Conservation (phyloP, 2,329 filamentous ascomycete genomes). For the Tolypocladium album region DNA sequence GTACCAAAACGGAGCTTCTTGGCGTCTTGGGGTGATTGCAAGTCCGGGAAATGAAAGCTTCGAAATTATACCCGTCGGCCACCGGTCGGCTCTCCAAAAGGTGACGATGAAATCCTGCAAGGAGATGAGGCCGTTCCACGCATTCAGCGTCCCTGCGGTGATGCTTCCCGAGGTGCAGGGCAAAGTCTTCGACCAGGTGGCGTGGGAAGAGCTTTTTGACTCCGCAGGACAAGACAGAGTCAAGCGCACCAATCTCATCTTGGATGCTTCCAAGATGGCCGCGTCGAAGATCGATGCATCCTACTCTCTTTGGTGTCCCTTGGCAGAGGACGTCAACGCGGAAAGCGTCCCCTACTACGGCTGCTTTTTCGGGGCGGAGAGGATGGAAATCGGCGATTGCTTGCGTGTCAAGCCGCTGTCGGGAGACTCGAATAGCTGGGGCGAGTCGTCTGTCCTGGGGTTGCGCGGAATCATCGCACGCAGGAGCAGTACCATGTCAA, state of each 20-base stretch:
- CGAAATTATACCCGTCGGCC: constrained; percentile 30
- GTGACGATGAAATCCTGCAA: constrained; percentile 25
- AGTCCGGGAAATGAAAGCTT: constrained; percentile 18
- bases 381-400: constrained; percentile 34
- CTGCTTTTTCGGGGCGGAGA: constrained; percentile 40
- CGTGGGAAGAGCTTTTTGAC: constrained; percentile 29
- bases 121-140: constrained; percentile 38
- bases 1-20: constrained; percentile 35
- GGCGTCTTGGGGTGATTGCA: constrained; percentile 36
- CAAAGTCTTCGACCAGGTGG: constrained; percentile 28
- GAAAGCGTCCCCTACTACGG: constrained; percentile 30
- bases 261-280: constrained; percentile 42
- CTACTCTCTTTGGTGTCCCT: constrained; percentile 35
- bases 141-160: constrained; percentile 38
- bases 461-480: constrained; percentile 28
- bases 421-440: constrained; percentile 21
- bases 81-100: constrained; percentile 25
- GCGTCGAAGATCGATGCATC: constrained; percentile 37
- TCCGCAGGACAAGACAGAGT: constrained; percentile 20
- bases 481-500: constrained; percentile 20
- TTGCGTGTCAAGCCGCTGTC: constrained; percentile 34
- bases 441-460: constrained; percentile 23
- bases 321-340: constrained; percentile 16
- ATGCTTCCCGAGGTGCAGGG: constrained; percentile 26
- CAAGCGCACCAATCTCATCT: constrained; percentile 28